These are phyloP conservation scores for Conidiobolus incongruus DNA, from an alignment of 371 early-diverging fungal species.

Conservation along the genomic window DNA sequence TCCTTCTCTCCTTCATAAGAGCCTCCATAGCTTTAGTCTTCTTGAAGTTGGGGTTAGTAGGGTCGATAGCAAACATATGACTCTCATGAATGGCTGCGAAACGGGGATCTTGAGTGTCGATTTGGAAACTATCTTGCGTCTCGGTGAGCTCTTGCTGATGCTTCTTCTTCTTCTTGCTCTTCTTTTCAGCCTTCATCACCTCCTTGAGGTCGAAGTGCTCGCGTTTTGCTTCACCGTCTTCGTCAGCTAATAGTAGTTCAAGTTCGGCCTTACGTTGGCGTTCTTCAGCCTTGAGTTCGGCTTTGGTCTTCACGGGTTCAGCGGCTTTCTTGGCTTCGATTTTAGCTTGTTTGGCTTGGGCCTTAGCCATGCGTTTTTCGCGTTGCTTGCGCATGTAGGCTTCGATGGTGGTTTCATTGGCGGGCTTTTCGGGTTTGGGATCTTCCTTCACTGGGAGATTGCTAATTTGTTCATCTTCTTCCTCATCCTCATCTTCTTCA, in stretches of 20 bases:
- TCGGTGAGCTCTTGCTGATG: slow-evolving; percentile 21
- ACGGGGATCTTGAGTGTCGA: slow-evolving; percentile 66
- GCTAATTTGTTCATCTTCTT: too few species aligned
- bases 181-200: slow-evolving; percentile 66
- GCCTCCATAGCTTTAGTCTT: slow-evolving; percentile 79
- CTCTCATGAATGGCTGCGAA: slow-evolving; percentile 60
- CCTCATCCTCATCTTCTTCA: neutral
- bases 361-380: slow-evolving; percentile 44
- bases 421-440: too few species aligned
- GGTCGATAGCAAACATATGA: slow-evolving; percentile 85
- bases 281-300: slow-evolving; percentile 29
- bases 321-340: slow-evolving; percentile 5
- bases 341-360: slow-evolving; percentile 20
- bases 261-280: slow-evolving; percentile 51
- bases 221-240: slow-evolving; percentile 15
- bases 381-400: slow-evolving; percentile 59
- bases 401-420: slow-evolving; percentile 72
- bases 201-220: slow-evolving; percentile 67
- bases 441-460: too few species aligned
- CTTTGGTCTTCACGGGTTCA: slow-evolving; percentile 17
- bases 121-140: slow-evolving; percentile 68
- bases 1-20: slow-evolving; percentile 46
- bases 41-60: slow-evolving; percentile 85
- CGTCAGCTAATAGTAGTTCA: slow-evolving; percentile 53
- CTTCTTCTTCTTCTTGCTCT: slow-evolving; percentile 23